Conservation (phyloP, 1,139 yeast species). For the Nakaseomyces nivariensis region DNA sequence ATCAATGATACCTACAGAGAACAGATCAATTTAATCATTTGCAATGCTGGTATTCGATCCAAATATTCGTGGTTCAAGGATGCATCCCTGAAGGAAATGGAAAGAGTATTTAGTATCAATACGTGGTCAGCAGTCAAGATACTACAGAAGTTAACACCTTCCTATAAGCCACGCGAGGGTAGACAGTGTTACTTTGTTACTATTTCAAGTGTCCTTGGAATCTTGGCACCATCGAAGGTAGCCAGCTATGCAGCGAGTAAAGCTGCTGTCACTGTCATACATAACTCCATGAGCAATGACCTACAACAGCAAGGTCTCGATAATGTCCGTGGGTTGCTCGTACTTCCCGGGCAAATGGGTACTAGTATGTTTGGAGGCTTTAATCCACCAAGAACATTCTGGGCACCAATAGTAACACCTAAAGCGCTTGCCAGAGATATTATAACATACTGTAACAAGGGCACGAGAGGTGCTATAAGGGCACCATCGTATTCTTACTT, state of each 20-base stretch:
- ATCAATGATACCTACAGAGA: slow-evolving; percentile 29
- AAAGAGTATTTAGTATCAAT: slow-evolving; percentile 43
- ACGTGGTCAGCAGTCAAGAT: slow-evolving; percentile 47
- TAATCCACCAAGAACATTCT: slow-evolving; percentile 43
- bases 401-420: slow-evolving; percentile 54
- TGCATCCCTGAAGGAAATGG: slow-evolving; percentile 30
- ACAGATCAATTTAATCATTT: slow-evolving; percentile 45
- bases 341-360: slow-evolving; percentile 59
- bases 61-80: slow-evolving; percentile 34
- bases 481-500: slow-evolving; percentile 54
- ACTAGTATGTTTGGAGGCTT: slow-evolving; percentile 57
- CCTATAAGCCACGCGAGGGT: slow-evolving; percentile 9
- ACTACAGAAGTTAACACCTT: slow-evolving; percentile 33
- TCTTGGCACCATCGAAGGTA: slow-evolving; percentile 58
- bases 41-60: slow-evolving; percentile 69
- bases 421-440: slow-evolving; percentile 37
- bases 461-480: slow-evolving; percentile 45
- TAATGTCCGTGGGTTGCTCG: slow-evolving; percentile 38
- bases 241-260: slow-evolving; percentile 60
- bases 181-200: slow-evolving; percentile 46
- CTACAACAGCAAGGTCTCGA: slow-evolving; percentile 17
- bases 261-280: slow-evolving; percentile 49
- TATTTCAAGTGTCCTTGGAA: slow-evolving; percentile 61
- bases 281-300: slow-evolving; percentile 51
- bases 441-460: slow-evolving; percentile 34